Evolutionary conservation across 2,329 filamentous ascomycete species (phyloP).

Genomic region (Fusarium pseudoanthophilum): DNA sequence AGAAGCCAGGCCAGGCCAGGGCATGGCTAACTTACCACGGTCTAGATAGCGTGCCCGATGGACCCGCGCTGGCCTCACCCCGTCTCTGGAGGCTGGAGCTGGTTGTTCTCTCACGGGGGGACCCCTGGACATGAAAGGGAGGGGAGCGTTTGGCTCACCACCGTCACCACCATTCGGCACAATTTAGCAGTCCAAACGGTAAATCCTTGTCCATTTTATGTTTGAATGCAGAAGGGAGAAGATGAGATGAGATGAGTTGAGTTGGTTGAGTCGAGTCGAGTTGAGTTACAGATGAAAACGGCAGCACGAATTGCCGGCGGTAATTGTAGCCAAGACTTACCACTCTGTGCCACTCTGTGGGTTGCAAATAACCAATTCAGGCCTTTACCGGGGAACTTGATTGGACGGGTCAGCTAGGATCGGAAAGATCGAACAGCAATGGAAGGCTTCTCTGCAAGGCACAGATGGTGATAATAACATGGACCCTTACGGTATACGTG

Average conservation of each 20-base stretch:
- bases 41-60: slow-evolving; percentile 11
- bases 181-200: slow-evolving; percentile 28
- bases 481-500: slow-evolving; percentile 12
- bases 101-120: not conserved
- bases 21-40: not conserved
- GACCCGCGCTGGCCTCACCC: slow-evolving; percentile 32
- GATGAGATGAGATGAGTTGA: not conserved
- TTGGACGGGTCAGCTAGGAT: slow-evolving; percentile 1
- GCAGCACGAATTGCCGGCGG: not conserved
- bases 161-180: slow-evolving; percentile 35
- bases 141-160: slow-evolving; percentile 31
- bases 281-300: slow-evolving; percentile 10
- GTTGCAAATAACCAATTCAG: slow-evolving; percentile 15
- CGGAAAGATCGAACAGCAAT: slow-evolving; percentile 34
- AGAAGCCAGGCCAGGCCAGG: not conserved
- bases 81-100: not conserved
- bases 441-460: slow-evolving; percentile 38
- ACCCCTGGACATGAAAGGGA: slow-evolving; percentile 33
- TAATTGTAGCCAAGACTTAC: not conserved
- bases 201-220: slow-evolving; percentile 9
- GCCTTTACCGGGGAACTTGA: slow-evolving; percentile 10
- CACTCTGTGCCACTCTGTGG: not conserved
- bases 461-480: slow-evolving; percentile 2
- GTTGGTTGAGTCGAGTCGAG: not conserved
- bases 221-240: not conserved